Percentiles rank a stretch among this genome's conserved stretches.
phyloP scores from a whole-genome alignment of 805 yeast species.

The Candida schatavii region DNA sequence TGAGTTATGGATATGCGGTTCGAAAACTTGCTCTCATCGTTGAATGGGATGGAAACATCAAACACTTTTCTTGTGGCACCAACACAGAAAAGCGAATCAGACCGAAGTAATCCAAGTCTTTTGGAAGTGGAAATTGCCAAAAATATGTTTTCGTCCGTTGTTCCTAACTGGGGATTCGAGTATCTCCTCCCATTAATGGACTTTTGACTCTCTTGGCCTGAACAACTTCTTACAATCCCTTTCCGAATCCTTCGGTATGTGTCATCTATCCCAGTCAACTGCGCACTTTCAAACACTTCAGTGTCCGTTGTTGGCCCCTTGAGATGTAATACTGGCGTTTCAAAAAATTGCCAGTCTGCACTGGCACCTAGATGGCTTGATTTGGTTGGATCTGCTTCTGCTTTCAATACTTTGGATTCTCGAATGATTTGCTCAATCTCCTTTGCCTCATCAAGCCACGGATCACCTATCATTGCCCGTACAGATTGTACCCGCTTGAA shows the following conservation, averaged over 20 bases:
- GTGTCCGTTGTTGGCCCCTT: background rate
- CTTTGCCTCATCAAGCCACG: slow-evolving; percentile 28
- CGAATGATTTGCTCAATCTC: slow-evolving; percentile 25
- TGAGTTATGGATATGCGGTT: slow-evolving; percentile 35
- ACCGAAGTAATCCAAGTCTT: slow-evolving; percentile 43
- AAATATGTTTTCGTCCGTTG: slow-evolving; percentile 5
- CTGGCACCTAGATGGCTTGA: slow-evolving; percentile 38
- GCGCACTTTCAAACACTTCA: slow-evolving; percentile 13
- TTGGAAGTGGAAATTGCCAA: slow-evolving; percentile 43
- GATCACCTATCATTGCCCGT: slow-evolving; percentile 48
- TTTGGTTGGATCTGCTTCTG: slow-evolving; percentile 35
- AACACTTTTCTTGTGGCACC: slow-evolving; percentile 45
- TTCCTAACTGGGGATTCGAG: slow-evolving; percentile 4
- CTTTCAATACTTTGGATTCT: slow-evolving; percentile 42
- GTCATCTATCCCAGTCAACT: slow-evolving; percentile 27
- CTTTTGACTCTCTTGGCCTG: background rate
- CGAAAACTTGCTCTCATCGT: slow-evolving; percentile 32
- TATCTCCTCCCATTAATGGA: slow-evolving; percentile 15
- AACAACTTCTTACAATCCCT: slow-evolving; percentile 13
- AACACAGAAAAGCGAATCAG: slow-evolving; percentile 45
- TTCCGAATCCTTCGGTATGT: slow-evolving; percentile 33
- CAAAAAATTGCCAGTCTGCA: slow-evolving; percentile 33
- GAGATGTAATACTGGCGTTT: slow-evolving; percentile 19
- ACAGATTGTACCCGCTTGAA: slow-evolving; percentile 52
- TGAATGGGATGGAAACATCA: slow-evolving; percentile 31